Evolutionary conservation across 345 rosid species (phyloP), one percentile per base, ranked within the genome.

Genomic region (Sonneratia alba): DNA sequence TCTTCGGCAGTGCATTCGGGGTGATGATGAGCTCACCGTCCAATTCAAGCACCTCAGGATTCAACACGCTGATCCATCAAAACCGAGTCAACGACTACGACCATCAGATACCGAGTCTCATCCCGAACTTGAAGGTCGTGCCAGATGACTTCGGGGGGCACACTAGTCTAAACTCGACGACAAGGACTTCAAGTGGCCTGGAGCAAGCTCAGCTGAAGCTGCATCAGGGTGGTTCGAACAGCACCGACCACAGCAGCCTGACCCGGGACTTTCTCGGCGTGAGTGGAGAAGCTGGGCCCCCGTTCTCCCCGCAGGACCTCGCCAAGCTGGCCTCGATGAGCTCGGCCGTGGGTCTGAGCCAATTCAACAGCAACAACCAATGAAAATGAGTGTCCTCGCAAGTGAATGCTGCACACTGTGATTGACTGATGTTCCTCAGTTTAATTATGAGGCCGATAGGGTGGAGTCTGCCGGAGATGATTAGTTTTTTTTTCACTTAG

Each of bases 221-320:
- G 42, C 74, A 59, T 51, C 74, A 62, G 21, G 68, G 51, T 8
- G 64, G 68, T 11, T 47, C 74, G 57, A 68, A 48, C 19, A 57
- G 51, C 51, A 47, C 70, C 2, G 71, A 57, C 10, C 74, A 65
- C 10, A 57, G 68, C 71, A 82, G 87, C 71, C 76, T 84, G 70
- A 89, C 94, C 2, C 80, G 94, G 78, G 94, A 89, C 73, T 89
- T 89, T 75, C 86, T 89, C 56, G 94, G 94, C 2, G 87, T 85
- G 68, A 62, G 66, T 4, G 91, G 88, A 72, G 81, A 77, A 4
- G 74, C 71, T 15, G 77, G 83, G 64, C 71, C 80, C 15, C 59
- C 69, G n/a, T 73, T 84, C 55, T 74, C 75, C n/a, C 83, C 84
- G 36, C 85, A 74, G 61, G 85, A 84, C 71, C 77, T 85, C 34